phyloP scores from a whole-genome alignment of 1,284 basidiomycete genomes.

The Chalciporus sp. region DNA sequence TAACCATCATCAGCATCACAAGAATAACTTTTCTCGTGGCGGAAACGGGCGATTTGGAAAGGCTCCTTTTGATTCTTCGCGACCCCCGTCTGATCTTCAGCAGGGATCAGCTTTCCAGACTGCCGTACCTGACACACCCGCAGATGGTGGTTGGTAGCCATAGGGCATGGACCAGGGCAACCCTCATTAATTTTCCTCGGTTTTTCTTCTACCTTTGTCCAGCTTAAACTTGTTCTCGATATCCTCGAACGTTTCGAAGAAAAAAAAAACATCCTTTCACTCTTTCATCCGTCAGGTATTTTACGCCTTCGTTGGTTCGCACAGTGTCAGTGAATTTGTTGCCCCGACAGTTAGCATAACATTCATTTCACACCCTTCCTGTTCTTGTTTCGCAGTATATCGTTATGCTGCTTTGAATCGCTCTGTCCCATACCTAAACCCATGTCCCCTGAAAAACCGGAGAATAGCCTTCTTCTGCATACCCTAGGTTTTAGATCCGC shows the following conservation, averaged over 20 bases:
- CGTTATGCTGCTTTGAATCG: not conserved
- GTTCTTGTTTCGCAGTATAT: not conserved
- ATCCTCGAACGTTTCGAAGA: not conserved
- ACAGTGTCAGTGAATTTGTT: too few relatives aligned
- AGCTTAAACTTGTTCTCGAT: not conserved
- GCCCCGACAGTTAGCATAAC: not conserved
- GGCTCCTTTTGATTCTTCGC: slow-evolving; percentile 17
- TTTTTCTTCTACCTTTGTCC: slow-evolving; percentile 17
- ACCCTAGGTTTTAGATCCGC: not conserved
- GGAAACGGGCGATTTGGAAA: slow-evolving; percentile 23
- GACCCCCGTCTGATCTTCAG: slow-evolving; percentile 20
- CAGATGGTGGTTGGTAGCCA: slow-evolving; percentile 23
- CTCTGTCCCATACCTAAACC: not conserved
- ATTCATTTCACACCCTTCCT: not conserved
- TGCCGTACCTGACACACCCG: slow-evolving; percentile 10
- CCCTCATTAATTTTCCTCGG: slow-evolving; percentile 4
- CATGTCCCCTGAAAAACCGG: not conserved
- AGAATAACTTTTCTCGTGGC: slow-evolving; percentile 24
- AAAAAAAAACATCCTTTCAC: not conserved
- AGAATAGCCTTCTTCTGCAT: not conserved
- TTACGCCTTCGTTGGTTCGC: not conserved
- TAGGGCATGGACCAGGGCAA: slow-evolving; percentile 18
- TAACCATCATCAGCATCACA: slow-evolving; percentile 28
- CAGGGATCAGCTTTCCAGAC: slow-evolving; percentile 10
- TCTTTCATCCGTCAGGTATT: not conserved